phyloP scores from a whole-genome alignment of 2,329 filamentous ascomycete species.

The Thielaviopsis populi region DNA sequence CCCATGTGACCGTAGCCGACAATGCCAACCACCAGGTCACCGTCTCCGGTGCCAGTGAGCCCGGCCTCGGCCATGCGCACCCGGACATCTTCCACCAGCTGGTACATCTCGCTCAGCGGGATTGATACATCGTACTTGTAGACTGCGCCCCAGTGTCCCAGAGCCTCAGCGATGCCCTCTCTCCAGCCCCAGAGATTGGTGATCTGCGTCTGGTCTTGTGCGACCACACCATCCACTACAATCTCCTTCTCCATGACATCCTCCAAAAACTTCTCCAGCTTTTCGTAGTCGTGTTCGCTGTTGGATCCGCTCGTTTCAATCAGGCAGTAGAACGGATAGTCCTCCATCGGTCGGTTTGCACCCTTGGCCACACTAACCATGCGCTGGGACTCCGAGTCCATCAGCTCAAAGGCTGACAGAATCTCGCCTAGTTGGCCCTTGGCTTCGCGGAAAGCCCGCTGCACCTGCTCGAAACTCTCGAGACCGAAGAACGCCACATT shows the following conservation, averaged over 20 bases:
- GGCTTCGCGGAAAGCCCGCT: constrained; percentile 72
- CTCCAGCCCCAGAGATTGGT: constrained; percentile 79
- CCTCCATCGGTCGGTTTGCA: constrained; percentile 67
- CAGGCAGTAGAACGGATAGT: constrained; percentile 89
- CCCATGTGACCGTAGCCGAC: constrained; percentile 98
- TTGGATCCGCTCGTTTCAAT: constrained; percentile 95
- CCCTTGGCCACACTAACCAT: constrained; percentile 61
- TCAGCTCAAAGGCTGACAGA: constrained; percentile 91
- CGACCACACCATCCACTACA: constrained; percentile 76
- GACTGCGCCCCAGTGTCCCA: constrained; percentile 81
- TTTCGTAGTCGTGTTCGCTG: constrained; percentile 80
- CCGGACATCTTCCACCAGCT: constrained; percentile 72
- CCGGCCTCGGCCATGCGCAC: constrained; percentile 57
- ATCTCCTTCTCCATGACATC: constrained; percentile 80
- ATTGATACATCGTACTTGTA: constrained; percentile 99
- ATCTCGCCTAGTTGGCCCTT: constrained; percentile 89
- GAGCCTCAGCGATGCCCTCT: constrained; percentile 79
- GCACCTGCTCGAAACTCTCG: constrained; percentile 78
- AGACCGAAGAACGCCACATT: constrained; percentile 94
- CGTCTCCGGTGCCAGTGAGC: constrained; percentile 57
- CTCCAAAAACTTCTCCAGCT: constrained; percentile 81
- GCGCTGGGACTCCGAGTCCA: constrained; percentile 73
- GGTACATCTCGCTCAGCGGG: constrained; percentile 73
- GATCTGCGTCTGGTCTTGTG: constrained; percentile 84
- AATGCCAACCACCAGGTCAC: constrained; percentile 54